Evolutionary conservation across 1,284 basidiomycete species (phyloP), one percentile per base, ranked within the genome.

Genomic region (Tylopilus sp.): DNA sequence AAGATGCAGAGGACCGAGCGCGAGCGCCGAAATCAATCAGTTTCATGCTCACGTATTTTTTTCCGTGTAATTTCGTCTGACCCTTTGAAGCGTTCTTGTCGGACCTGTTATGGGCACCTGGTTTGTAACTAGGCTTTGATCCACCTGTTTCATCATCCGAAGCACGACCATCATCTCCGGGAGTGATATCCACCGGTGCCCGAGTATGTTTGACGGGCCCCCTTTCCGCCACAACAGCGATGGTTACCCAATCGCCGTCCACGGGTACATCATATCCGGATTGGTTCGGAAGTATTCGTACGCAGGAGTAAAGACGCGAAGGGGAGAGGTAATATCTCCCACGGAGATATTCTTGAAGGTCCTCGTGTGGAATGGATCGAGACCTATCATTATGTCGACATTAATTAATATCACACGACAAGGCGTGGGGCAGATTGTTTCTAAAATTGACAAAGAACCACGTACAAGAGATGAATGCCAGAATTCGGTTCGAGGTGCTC

Each of bases 231-330:
- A 95, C 81, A 7, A 94, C 91, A 2, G 88, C 91, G 46, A 95
- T 88, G 8, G 89, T 88, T 40, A 94, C 79, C 86, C 88, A 98
- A 68, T 98, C 95, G 2, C 90, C 89, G 6, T 83, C 80, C 4
- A 98, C 83, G 2, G 94, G 94, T 0, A 99, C 79, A 45, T 96
- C 91, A 67, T 93, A 94, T 14, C 85, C 85, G 49, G 85, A 82
- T 57, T 89, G 87, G 59, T 88, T 84, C 0, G 85, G 80, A 8
- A 84, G 77, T 0, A 89, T 78, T 11, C 88, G 83, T 39, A 91
- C 78, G 42, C 85, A 80, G 6, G 91, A 91, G 72, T 99, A 98
- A 29, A 99, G 73, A 26, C 78, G 80, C 0, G 91, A 92, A 0
- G 94, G 92, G 0, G 90, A 84, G 38, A 99, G 76, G 63, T 88